Conservation (phyloP, 2,329 filamentous ascomycete genomes). For the Aspergillus spinulosporus region DNA sequence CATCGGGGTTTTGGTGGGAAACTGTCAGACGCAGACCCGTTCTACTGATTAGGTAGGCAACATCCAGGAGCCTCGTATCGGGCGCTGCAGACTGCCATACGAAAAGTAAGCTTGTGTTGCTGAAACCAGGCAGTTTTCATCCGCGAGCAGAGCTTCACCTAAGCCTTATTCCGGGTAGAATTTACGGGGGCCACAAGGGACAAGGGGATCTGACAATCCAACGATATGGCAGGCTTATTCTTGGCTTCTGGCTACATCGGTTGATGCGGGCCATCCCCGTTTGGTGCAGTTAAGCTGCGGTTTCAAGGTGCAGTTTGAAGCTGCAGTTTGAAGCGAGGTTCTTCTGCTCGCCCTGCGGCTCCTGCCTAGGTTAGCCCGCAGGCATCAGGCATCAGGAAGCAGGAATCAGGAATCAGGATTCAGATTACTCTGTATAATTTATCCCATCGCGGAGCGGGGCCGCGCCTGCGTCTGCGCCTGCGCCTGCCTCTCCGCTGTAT, state of each 20-base stretch:
- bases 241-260: background rate
- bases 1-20: background rate
- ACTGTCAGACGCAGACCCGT: background rate
- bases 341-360: background rate
- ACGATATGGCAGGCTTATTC: background rate
- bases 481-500: background rate
- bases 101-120: background rate
- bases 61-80: background rate
- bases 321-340: too few species aligned
- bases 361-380: background rate
- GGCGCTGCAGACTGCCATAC: background rate
- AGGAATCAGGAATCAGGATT: constrained; percentile 1
- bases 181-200: background rate
- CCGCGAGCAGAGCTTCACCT: background rate
- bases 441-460: background rate
- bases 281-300: background rate
- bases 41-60: background rate
- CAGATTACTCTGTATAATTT: background rate
- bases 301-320: too few species aligned
- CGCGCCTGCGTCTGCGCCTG: constrained; percentile 2
- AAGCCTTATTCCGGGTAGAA: background rate
- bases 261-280: background rate
- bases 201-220: background rate
- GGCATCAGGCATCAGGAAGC: too few species aligned
- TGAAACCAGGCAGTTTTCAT: background rate